Evolutionary conservation across 441 rosid species (phyloP), one percentile per base, ranked within the genome.

Genomic region (Adansonia madagascariensis): DNA sequence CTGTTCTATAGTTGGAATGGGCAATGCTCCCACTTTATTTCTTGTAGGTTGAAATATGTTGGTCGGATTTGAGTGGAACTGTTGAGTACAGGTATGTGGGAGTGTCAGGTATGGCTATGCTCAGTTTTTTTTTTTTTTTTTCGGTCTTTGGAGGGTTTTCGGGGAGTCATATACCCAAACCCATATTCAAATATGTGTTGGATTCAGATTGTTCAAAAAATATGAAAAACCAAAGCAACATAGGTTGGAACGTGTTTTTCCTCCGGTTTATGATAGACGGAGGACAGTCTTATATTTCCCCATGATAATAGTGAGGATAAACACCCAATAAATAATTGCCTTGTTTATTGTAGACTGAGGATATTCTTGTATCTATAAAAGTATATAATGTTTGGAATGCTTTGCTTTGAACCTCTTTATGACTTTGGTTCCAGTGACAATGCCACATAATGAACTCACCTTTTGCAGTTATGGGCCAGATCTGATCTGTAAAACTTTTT

Each of bases 351-450:
- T 17, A n/a, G 57, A 68, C 14, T 39, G 50, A 72, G 52, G 14
- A 56, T 18, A 56, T 18, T 56, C 27, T 53, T 4, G 2, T 35
- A 71, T 53, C 3, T 52, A 56, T 52, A 1, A 52, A 50, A 11
- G 22, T 17, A 39, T 12, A 35, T 41, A 56, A 72, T 44, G 12
- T 41, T 56, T 72, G 6, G 1, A 18, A 56, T 41, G 31, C 41
- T 72, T 72, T 71, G 17, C 64, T 72, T 39, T 71, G 50, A 55
- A 55, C 46, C 46, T 50, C 24, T 50, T 43, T 49, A 46, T 68
- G 74, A 52, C 17, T 71, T 71, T 10, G 52, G 8, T 46, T 60
- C 15, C 66, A 6, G 22, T 3, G 77, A 74, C 6, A 46, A 22
- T 61, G 70, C 46, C 71, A 9, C 11, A 22, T 52, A 46, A 50